phyloP scores from a whole-genome alignment of 176 grass and related monocot species.

The Carex cristatella region DNA sequence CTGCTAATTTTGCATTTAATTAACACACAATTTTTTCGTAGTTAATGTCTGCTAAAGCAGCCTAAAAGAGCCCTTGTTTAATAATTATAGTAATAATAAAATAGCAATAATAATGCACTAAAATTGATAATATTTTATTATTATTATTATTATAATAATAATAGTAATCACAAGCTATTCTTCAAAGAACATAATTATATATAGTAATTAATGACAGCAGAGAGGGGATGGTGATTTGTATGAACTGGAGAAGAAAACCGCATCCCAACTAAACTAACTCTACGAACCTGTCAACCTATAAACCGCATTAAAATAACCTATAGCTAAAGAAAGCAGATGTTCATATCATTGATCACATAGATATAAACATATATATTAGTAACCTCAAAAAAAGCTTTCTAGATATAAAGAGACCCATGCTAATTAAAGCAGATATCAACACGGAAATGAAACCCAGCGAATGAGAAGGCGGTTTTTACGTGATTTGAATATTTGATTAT shows the following conservation, averaged over 20 bases:
- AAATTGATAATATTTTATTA: too few species aligned
- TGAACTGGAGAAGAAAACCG: not conserved
- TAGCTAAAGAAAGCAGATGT: constrained; percentile 3
- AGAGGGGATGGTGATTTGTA: not conserved
- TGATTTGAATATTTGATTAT: not conserved
- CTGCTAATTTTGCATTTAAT: too few species aligned
- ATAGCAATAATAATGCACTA: not conserved
- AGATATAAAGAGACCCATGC: constrained; percentile 12
- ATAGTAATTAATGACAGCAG: not conserved
- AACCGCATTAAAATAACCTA: not conserved
- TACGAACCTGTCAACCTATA: not conserved
- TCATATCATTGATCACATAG: constrained; percentile 7
- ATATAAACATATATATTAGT: too few species aligned
- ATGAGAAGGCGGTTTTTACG: constrained; percentile 6
- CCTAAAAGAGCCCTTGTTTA: not conserved
- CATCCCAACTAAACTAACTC: not conserved
- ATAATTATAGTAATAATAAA: not conserved
- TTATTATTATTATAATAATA: not conserved
- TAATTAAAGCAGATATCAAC: constrained; percentile 15
- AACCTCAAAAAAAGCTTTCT: constrained; percentile 24
- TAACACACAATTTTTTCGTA: too few species aligned
- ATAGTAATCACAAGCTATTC: not conserved
- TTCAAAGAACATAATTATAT: not conserved
- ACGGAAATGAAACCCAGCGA: constrained; percentile 9
- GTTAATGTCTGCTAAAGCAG: too few species aligned